Percentiles rank a stretch among this genome's conserved stretches.
Conservation (phyloP, 1,139 yeast species). For the Citeromyces hawaiiensis region DNA sequence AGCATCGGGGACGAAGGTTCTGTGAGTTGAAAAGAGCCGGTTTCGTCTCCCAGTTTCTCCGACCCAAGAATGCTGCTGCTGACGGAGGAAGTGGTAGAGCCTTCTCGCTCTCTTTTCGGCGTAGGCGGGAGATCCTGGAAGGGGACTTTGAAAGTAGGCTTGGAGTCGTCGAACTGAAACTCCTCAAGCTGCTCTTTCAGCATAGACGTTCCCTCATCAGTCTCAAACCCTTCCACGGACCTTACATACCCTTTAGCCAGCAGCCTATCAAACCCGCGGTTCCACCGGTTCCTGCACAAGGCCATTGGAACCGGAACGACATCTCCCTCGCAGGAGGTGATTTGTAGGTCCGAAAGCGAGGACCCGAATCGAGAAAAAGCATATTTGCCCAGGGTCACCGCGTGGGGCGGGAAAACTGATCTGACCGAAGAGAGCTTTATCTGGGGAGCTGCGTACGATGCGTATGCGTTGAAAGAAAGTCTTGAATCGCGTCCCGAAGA, state of each 20-base stretch:
- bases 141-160: neutral
- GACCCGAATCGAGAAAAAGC: conserved; percentile 52
- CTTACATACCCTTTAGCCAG: conserved; percentile 51
- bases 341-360: conserved; percentile 55
- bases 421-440: conserved; percentile 50
- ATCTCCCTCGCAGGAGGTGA: conserved; percentile 55
- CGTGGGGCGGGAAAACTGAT: conserved; percentile 62
- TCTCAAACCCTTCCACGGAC: conserved; percentile 26
- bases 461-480: conserved; percentile 43
- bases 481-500: neutral
- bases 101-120: neutral
- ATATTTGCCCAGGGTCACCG: conserved; percentile 63
- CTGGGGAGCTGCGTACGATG: conserved; percentile 66
- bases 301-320: conserved; percentile 46
- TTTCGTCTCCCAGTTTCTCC: neutral
- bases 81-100: neutral
- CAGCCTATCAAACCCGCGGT: conserved; percentile 47
- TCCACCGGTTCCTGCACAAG: conserved; percentile 63
- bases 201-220: neutral
- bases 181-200: neutral
- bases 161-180: neutral
- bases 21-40: neutral
- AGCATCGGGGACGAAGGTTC: neutral
- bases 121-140: neutral
- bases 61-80: neutral